A percentile compares a stretch with the other conserved stretches of the same genome.
Evolutionary conservation across 2,329 filamentous ascomycete species (phyloP).

Genomic region (Fonsecaea erecta): DNA sequence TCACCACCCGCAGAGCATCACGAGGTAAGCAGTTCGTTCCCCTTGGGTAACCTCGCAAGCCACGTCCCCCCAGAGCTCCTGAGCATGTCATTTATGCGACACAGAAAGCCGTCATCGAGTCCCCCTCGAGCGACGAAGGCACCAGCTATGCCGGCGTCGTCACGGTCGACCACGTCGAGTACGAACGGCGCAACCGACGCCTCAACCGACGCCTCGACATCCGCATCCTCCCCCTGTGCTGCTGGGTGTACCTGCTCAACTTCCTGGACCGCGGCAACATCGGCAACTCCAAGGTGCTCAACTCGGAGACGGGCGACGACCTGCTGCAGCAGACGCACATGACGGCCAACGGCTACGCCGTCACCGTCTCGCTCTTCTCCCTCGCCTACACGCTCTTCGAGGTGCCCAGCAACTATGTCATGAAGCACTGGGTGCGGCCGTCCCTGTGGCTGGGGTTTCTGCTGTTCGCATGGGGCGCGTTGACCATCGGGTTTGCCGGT

Average conservation of each 20-base stretch:
- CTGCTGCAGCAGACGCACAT: constrained; percentile 66
- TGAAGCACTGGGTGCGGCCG: constrained; percentile 47
- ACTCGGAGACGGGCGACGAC: constrained; percentile 63
- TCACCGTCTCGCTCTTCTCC: constrained; percentile 55
- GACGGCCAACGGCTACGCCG: constrained; percentile 65
- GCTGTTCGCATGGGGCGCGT: constrained; percentile 56
- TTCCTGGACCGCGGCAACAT: constrained; percentile 73
- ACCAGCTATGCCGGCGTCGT: neutral
- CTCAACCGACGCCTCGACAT: constrained; percentile 51
- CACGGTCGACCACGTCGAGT: constrained; percentile 12
- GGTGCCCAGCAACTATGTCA: constrained; percentile 53
- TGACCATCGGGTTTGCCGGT: constrained; percentile 56
- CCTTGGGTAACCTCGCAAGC: neutral
- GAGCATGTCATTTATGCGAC: neutral
- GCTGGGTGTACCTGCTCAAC: constrained; percentile 68
- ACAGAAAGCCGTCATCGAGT: constrained; percentile 3
- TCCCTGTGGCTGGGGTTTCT: constrained; percentile 55
- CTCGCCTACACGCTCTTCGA: constrained; percentile 48
- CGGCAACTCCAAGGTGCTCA: constrained; percentile 69
- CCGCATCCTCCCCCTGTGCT: constrained; percentile 67
- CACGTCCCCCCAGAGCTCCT: neutral
- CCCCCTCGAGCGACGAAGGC: constrained; percentile 7
- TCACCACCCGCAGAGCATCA: constrained; percentile 9
- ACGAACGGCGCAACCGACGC: constrained; percentile 24
- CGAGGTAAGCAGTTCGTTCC: constrained; percentile 6